These are phyloP conservation scores for Neofusicoccum kwambonambiense DNA, from an alignment of 2,329 filamentous ascomycete genomes.

Conservation along the genomic window DNA sequence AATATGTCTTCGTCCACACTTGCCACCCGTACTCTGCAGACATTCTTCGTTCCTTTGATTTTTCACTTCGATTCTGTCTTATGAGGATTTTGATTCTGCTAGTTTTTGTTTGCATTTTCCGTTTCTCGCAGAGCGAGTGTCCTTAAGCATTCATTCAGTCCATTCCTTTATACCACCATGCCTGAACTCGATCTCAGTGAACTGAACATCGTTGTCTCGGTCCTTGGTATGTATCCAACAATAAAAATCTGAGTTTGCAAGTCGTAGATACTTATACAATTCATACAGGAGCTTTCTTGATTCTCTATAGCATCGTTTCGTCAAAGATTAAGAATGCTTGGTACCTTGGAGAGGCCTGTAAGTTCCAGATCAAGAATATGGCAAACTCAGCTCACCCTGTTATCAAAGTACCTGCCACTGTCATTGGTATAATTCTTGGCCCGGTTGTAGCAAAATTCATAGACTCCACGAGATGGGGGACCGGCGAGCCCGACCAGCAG, in stretches of 20 bases:
- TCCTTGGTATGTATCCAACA: constrained; percentile 27
- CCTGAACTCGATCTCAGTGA: constrained; percentile 52
- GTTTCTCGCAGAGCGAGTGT: not conserved
- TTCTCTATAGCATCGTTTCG: constrained; percentile 52
- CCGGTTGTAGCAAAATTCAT: constrained; percentile 49
- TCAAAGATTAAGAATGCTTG: constrained; percentile 54
- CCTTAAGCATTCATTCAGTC: not conserved
- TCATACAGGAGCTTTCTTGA: constrained; percentile 45
- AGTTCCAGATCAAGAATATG: constrained; percentile 51
- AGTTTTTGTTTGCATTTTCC: not conserved
- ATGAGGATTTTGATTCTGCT: no score
- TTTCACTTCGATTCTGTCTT: no score
- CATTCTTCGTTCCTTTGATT: no score
- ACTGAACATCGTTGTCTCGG: constrained; percentile 51
- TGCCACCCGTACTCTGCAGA: not conserved
- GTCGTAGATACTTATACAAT: no score
- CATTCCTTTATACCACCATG: constrained; percentile 32
- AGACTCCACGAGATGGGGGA: constrained; percentile 41
- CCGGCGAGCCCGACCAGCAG: constrained; percentile 31
- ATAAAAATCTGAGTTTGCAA: rapidly evolving
- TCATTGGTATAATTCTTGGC: not conserved
- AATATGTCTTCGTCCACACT: not conserved
- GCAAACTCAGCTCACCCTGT: rapidly evolving
- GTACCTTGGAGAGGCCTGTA: constrained; percentile 54
- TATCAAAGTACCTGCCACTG: not conserved